Base-by-base conservation (phyloP, 1,139 yeast species). In the Entelexis paramagnoliae region DNA sequence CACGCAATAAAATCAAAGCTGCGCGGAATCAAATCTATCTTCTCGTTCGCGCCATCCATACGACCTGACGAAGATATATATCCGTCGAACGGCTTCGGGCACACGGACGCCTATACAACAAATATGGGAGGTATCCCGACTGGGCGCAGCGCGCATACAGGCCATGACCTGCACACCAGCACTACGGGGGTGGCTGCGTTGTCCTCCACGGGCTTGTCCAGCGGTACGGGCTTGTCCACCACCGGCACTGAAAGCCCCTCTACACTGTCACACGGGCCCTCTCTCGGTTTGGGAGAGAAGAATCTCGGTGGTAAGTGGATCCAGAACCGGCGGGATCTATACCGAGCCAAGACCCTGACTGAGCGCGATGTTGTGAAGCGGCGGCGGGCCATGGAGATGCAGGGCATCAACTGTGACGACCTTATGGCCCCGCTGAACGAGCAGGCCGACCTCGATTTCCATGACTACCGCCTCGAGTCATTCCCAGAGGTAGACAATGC, bases 261-360 rank as follows among this genome's bases (percentile, higher is more conserved):
- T n/a, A n/a, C 22, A 16, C n/a, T n/a, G n/a, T n/a, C n/a, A n/a
- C n/a, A n/a, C n/a, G n/a, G 3, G 13, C 20, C 17, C 5, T n/a
- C 19, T 39, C 20, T 17, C 11, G 33, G n/a, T n/a, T 8, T 10
- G 10, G 7, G 10, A 8, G 45, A 41, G 2, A 41, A 41, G 26
- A 41, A 29, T 13, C 45, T 41, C 11, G 56, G 46, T 1, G 51
- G 56, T 9, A 56, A 53, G 16, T 56, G 59, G 59, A 58, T 51
- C 5, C 59, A 42, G 4, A 35, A 71, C 14, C 75, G 76, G 50
- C 69, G 76, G 8, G 89, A 83, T 52, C 69, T 89, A 50, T 80
- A 83, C 63, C 75, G 97, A 60, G 80, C 89, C 61, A 83, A 82
- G 59, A 78, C 95, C 0, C 69, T 88, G 45, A 77, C 85, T 1